Evolutionary conservation across 2,329 filamentous ascomycete species (phyloP).

Genomic region (Sclerotinia sclerotiorum): DNA sequence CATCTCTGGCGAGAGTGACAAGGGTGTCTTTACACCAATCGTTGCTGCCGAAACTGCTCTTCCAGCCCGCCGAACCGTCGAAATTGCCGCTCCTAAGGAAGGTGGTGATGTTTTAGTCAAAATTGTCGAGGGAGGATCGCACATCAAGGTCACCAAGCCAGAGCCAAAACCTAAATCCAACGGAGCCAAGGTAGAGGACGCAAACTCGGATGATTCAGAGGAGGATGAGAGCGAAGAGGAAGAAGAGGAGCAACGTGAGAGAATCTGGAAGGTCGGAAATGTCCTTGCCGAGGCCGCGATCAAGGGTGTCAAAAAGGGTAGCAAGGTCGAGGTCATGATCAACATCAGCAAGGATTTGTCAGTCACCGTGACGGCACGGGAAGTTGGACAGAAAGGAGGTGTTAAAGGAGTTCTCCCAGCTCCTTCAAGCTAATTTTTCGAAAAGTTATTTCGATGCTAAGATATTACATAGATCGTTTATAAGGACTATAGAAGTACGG

Average conservation of each 20-base stretch:
- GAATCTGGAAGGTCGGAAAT: slow-evolving; percentile 85
- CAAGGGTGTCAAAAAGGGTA: slow-evolving; percentile 79
- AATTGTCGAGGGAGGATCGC: slow-evolving; percentile 81
- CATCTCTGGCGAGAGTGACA: slow-evolving; percentile 55
- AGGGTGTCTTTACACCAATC: slow-evolving; percentile 75
- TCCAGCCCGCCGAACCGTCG: slow-evolving; percentile 80
- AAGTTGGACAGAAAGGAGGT: slow-evolving; percentile 61
- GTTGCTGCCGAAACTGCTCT: slow-evolving; percentile 85
- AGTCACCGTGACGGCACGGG: slow-evolving; percentile 77
- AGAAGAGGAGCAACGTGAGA: slow-evolving; percentile 82
- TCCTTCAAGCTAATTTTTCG: slow-evolving; percentile 36
- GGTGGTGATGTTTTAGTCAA: slow-evolving; percentile 88
- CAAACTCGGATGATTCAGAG: slow-evolving; percentile 55
- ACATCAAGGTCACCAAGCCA: slow-evolving; percentile 91
- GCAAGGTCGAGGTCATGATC: slow-evolving; percentile 91
- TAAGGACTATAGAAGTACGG: slow-evolving; percentile 17
- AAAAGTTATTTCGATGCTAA: slow-evolving; percentile 10
- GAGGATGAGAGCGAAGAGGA: slow-evolving; percentile 69
- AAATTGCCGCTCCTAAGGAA: slow-evolving; percentile 71
- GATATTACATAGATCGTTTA: slow-evolving; percentile 15
- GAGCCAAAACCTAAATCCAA: slow-evolving; percentile 71
- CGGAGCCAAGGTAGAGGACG: slow-evolving; percentile 57
- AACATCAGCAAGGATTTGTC: slow-evolving; percentile 79
- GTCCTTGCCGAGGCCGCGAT: slow-evolving; percentile 83
- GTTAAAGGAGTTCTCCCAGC: slow-evolving; percentile 38